Evolutionary conservation across 2,329 filamentous ascomycete species (phyloP).

Genomic region (Diaporthe batatas): DNA sequence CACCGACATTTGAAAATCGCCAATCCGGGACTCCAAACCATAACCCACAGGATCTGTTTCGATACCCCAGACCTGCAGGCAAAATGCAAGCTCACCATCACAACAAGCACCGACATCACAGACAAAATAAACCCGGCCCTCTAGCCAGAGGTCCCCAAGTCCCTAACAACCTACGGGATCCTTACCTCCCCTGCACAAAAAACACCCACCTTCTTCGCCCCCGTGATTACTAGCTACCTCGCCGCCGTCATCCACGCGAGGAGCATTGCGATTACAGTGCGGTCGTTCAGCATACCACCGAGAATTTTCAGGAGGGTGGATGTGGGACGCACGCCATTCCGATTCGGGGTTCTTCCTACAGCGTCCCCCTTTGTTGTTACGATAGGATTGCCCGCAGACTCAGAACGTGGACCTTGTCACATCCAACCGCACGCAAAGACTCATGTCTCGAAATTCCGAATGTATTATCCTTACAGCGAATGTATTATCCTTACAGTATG

Average conservation of each 20-base stretch:
- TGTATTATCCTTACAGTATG: background rate
- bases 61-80: conserved; percentile 62
- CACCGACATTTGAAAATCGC: conserved; percentile 75
- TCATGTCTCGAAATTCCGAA: background rate
- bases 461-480: background rate
- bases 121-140: conserved; percentile 63
- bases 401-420: rapidly evolving
- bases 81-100: conserved; percentile 70
- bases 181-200: conserved; percentile 59
- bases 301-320: too few species aligned
- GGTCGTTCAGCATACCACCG: background rate
- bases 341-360: too few species aligned
- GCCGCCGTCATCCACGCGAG: conserved; percentile 66
- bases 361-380: too few species aligned
- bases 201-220: conserved; percentile 70
- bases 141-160: conserved; percentile 73
- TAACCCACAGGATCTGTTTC: conserved; percentile 71
- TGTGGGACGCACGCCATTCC: too few species aligned
- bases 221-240: conserved; percentile 77
- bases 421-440: background rate
- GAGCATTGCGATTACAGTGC: too few species aligned
- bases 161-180: conserved; percentile 76
- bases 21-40: conserved; percentile 72
- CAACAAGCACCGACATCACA: conserved; percentile 63
- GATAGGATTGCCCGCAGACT: too few species aligned